These are phyloP conservation scores for Malus hybrid DNA, from an alignment of 331 rosid genomes.

Conservation along the genomic window DNA sequence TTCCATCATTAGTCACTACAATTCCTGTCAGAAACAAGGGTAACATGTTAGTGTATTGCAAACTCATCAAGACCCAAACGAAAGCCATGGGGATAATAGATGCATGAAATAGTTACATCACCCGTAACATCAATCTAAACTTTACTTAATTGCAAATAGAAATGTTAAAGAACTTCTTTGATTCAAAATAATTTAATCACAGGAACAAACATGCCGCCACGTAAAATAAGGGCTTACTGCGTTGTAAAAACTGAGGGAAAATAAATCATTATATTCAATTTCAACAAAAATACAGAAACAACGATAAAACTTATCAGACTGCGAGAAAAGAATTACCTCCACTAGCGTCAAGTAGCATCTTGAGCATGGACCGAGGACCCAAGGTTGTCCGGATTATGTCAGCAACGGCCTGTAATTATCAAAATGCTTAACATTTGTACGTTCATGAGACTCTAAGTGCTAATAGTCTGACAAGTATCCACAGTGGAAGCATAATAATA, in stretches of 20 bases:
- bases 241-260: background rate
- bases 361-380: conserved; percentile 98
- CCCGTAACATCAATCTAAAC: background rate
- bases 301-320: background rate
- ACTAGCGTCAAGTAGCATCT: conserved; percentile 78
- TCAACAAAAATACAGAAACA: background rate
- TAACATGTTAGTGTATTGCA: background rate
- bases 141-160: background rate
- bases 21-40: conserved; percentile 47
- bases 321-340: conserved; percentile 49
- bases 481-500: background rate
- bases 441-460: background rate
- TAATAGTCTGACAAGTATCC: background rate
- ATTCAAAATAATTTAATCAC: background rate
- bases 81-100: background rate
- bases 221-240: background rate
- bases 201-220: background rate
- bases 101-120: background rate
- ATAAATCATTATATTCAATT: background rate
- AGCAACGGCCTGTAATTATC: conserved; percentile 72
- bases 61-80: background rate
- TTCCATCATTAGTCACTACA: conserved; percentile 93
- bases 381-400: conserved; percentile 95
- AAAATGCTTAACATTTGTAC: background rate
- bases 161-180: background rate